These are phyloP conservation scores for Tolypocladium album DNA, from an alignment of 2,329 filamentous ascomycete genomes.

Conservation along the genomic window DNA sequence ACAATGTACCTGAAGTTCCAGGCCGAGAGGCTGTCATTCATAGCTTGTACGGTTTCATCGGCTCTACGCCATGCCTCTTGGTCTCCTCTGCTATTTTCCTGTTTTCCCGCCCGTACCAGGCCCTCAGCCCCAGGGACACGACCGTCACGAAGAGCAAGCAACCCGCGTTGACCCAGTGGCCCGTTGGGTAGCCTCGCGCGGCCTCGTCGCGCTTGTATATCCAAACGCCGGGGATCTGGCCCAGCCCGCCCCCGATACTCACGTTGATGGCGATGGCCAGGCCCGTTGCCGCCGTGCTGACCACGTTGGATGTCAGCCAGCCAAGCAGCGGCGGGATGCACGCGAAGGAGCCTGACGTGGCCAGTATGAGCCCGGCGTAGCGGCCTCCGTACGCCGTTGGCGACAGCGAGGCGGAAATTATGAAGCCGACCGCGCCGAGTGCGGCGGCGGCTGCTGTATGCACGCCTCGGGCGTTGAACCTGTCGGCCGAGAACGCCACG, in stretches of 20 bases:
- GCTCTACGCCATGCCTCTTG: slow-evolving; percentile 17
- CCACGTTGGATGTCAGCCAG: slow-evolving; percentile 60
- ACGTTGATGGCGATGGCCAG: slow-evolving; percentile 63
- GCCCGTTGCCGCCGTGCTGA: slow-evolving; percentile 52
- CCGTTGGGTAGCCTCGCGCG: slow-evolving; percentile 52
- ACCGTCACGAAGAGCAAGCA: slow-evolving; percentile 47
- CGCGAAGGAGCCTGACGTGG: slow-evolving; percentile 54
- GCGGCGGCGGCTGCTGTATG: slow-evolving; percentile 31
- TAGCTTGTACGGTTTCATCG: slow-evolving; percentile 29
- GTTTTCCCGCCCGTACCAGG: slow-evolving; percentile 44
- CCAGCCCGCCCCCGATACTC: slow-evolving; percentile 52
- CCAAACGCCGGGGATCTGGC: slow-evolving; percentile 64
- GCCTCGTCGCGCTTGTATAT: slow-evolving; percentile 58
- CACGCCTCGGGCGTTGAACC: slow-evolving; percentile 41
- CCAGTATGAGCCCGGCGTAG: slow-evolving; percentile 62
- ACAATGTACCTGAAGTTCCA: neutral
- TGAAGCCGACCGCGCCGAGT: slow-evolving; percentile 38
- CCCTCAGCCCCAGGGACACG: slow-evolving; percentile 36
- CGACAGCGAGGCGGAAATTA: slow-evolving; percentile 53
- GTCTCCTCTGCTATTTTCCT: slow-evolving; percentile 20
- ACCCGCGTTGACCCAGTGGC: slow-evolving; percentile 56
- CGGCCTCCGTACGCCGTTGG: slow-evolving; percentile 45
- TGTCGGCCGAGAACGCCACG: slow-evolving; percentile 51
- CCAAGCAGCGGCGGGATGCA: slow-evolving; percentile 60
- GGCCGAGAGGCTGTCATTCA: slow-evolving; percentile 6